These are phyloP conservation scores for Skeletonema menzelii DNA, from an alignment of 108 stramenopile genomes.

Conservation along the genomic window DNA sequence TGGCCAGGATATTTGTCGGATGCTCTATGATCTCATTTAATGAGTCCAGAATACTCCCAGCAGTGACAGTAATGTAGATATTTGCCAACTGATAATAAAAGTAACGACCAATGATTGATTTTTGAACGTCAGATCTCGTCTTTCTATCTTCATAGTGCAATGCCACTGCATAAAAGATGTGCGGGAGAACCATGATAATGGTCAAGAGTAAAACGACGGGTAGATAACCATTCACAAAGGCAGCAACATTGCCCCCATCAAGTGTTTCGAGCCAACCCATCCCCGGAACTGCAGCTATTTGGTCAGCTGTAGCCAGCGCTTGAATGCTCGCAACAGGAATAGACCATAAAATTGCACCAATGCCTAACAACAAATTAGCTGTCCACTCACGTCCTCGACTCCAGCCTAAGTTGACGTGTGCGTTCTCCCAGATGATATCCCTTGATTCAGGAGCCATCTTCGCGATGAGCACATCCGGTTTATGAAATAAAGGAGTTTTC, in stretches of 20 bases:
- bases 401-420: conserved; percentile 58
- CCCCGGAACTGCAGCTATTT: conserved; percentile 38
- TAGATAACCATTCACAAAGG: conserved; percentile 85
- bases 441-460: conserved; percentile 83
- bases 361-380: conserved; percentile 62
- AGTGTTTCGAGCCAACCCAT: conserved; percentile 39
- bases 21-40: conserved; percentile 79
- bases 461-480: conserved; percentile 64
- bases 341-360: conserved; percentile 87
- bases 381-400: conserved; percentile 58
- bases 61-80: conserved; percentile 87
- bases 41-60: conserved; percentile 78
- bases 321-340: conserved; percentile 83
- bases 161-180: conserved; percentile 79
- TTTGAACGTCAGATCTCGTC: conserved; percentile 77
- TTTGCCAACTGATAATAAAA: conserved; percentile 92
- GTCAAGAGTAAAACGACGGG: conserved; percentile 84
- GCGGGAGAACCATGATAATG: conserved; percentile 76
- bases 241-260: conserved; percentile 58
- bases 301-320: conserved; percentile 79
- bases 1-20: conserved; percentile 66
- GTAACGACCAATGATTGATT: conserved; percentile 80
- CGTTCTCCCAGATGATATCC: conserved; percentile 88
- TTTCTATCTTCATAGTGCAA: conserved; percentile 77
- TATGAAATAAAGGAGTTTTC: conserved; percentile 68